Base-by-base conservation (phyloP, 805 yeast species). In the Vanderwaltozyma polyspora region DNA sequence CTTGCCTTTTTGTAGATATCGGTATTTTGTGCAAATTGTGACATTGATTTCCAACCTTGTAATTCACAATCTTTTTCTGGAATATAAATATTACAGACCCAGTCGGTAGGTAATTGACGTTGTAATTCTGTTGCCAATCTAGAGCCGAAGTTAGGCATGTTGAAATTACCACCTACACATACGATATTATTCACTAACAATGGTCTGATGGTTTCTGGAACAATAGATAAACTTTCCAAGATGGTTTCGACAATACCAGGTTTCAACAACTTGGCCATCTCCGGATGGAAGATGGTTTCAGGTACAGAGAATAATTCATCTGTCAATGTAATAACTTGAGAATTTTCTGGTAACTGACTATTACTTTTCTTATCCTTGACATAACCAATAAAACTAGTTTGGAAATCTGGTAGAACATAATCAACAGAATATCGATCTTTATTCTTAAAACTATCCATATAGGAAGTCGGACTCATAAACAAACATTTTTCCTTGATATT, bases 231-330 rank as follows among this genome's bases (percentile, higher is more conserved):
- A 19, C 82, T 64, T 39, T 83, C 85, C 28, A 78, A 71, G 2
- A 84, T 71, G 0, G 80, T 66, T 39, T 75, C 80, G 0, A 79
- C 70, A 15, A 93, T 57, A 11, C 95, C 96, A 0, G 89, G 76
- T 45, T 86, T 78, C 43, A 77, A 71, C 22, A 89, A 63, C 11
- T 83, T 85, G 1, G 82, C 68, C 36, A 83, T 76, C 40, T 76
- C 82, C 0, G 99, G 98, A 45, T 79, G 86, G 56, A 84, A 87
- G 24, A 82, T 63, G 1, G 83, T 65, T 51, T 91, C 99, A 0
- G 97, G 95, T 2, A 82, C 72, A 2, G 83, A 68, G 57, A 91
- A 89, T 37, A 95, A 60, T 56, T 91, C 99, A 55, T 89, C 96
- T 18, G 66, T 68, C 5, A 91, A 64, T 32, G 68, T 61, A 25